Conservation (phyloP, 257 asterid species). For the Henckelia pumila region DNA sequence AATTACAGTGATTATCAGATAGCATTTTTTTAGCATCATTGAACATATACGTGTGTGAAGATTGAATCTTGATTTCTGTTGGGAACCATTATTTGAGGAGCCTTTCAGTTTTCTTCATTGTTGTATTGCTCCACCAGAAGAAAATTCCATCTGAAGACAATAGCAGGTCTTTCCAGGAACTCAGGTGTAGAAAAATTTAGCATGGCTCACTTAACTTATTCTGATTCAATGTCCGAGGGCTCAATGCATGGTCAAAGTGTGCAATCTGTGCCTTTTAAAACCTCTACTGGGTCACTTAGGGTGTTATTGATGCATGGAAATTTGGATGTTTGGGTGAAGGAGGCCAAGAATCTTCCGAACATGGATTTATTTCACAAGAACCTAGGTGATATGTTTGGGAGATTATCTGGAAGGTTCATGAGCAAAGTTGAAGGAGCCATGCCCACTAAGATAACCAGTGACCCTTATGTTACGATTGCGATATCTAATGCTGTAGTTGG, state of each 20-base stretch:
- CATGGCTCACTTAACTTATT: conserved; percentile 60
- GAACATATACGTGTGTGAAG: conserved; percentile 13
- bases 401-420: conserved; percentile 39
- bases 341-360: conserved; percentile 71
- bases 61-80: conserved; percentile 30
- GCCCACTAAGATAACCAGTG: conserved; percentile 60
- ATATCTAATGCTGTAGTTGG: conserved; percentile 71
- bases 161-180: conserved; percentile 2
- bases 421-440: conserved; percentile 43
- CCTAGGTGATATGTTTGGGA: conserved; percentile 56
- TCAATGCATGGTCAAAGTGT: conserved; percentile 69
- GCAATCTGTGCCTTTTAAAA: conserved; percentile 59
- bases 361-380: conserved; percentile 75
- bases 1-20: conserved; percentile 12
- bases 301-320: conserved; percentile 72
- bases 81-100: conserved; percentile 3
- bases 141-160: background rate
- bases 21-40: conserved; percentile 14
- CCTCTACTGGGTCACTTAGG: conserved; percentile 55
- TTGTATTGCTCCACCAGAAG: conserved; percentile 2
- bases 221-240: conserved; percentile 54
- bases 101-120: background rate
- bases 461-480: conserved; percentile 72
- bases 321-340: conserved; percentile 74
- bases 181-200: background rate